Percentiles rank a stretch among this genome's conserved stretches.
Evolutionary conservation across 768 basidiomycete genomes (phyloP).

Genomic region (Rhodotorula toruloides): DNA sequence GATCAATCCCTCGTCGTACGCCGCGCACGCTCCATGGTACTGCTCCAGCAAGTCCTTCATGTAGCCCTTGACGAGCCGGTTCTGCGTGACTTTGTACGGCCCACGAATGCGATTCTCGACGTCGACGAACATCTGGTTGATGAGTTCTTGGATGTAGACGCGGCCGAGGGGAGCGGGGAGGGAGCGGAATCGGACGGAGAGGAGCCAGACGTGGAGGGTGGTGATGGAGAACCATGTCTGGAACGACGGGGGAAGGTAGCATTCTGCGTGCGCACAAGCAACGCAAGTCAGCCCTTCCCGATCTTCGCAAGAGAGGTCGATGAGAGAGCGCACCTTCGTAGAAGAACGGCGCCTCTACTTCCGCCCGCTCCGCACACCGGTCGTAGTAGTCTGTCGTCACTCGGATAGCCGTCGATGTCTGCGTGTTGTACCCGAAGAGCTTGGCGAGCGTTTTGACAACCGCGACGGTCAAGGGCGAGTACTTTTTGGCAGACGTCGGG

Average conservation of each 20-base stretch:
- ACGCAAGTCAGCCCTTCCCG: not conserved
- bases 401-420: constrained; percentile 49
- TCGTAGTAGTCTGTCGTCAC: constrained; percentile 50
- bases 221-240: constrained; percentile 95
- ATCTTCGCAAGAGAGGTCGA: not conserved
- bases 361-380: constrained; percentile 48
- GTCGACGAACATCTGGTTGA: constrained; percentile 94
- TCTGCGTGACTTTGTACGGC: constrained; percentile 61
- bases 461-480: constrained; percentile 38
- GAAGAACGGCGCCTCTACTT: constrained; percentile 49
- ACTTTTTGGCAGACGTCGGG: constrained; percentile 10
- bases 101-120: constrained; percentile 81
- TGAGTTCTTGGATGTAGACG: constrained; percentile 69
- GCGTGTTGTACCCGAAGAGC: constrained; percentile 50
- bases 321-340: constrained; percentile 48
- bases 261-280: constrained; percentile 55
- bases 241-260: constrained; percentile 80
- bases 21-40: constrained; percentile 74
- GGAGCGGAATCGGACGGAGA: constrained; percentile 78
- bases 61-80: constrained; percentile 68
- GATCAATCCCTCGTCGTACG: constrained; percentile 64
- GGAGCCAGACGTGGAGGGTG: constrained; percentile 86
- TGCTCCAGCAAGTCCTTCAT: constrained; percentile 83
- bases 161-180: constrained; percentile 64
- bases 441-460: constrained; percentile 44